Base-by-base conservation (phyloP, 176 grass and related monocot species). In the Areca catechu region DNA sequence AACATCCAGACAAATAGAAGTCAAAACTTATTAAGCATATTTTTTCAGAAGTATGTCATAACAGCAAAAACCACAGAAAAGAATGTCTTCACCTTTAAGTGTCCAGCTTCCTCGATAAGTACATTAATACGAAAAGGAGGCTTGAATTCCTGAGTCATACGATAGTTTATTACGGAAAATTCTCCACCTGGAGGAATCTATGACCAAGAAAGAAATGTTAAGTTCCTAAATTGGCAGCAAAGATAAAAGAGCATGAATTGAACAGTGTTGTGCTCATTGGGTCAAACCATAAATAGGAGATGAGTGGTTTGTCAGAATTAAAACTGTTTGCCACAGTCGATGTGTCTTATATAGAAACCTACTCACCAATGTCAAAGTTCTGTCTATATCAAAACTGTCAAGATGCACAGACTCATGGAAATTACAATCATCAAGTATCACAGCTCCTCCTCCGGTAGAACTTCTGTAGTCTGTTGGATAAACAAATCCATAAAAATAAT, bases 71-170 rank as follows among this genome's bases (percentile, higher is more conserved):
- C 34, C 7, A 14, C 10, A 74, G 15, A 43, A 7, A 20, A 55
- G 65, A 7, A 55, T 47, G n/a, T 22, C 16, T 65, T 51, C 67
- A 98, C 93, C 81, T 77, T 89, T 24, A 80, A 80, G 48, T 75
- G 69, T 22, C 93, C 93, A 18, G 83, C 93, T 92, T 98, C 84
- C 80, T 98, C 93, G 80, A 98, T 98, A 53, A 98, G 63, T 48
- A 81, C 76, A 5, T 83, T 98, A 51, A 98, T 76, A 10, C 70
- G 79, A 63, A 98, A 98, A 16, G 94, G 84, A 0, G 94, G 88
- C 75, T 92, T 92, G 76, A 92, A 98, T 76, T 98, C 94, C 69
- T 85, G 94, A 80, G 94, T 98, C 70, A 88, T 86, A 70, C 94
- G 75, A 67, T 93, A 98, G 71, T 98, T 98, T 88, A 98, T 98